These are phyloP conservation scores for Dothistroma pini DNA, from an alignment of 2,329 filamentous ascomycete species.

Conservation along the genomic window DNA sequence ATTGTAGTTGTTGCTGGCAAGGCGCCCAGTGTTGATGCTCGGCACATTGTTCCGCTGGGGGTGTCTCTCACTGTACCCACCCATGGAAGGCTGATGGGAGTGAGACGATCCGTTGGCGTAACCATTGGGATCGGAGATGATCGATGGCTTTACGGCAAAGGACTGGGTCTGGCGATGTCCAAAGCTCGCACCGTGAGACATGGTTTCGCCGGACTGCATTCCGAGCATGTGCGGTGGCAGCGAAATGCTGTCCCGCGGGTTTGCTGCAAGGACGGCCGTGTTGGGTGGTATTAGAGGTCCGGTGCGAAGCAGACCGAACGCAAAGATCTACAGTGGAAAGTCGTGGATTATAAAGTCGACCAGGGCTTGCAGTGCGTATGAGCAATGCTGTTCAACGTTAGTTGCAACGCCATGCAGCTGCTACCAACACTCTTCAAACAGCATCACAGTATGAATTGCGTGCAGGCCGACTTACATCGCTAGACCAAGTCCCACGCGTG, in stretches of 20 bases:
- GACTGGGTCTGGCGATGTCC: slow-evolving; percentile 56
- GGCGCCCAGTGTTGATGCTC: slow-evolving; percentile 78
- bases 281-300: slow-evolving; percentile 47
- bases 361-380: background rate
- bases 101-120: slow-evolving; percentile 92
- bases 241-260: slow-evolving; percentile 78
- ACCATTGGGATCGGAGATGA: slow-evolving; percentile 68
- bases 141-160: slow-evolving; percentile 71
- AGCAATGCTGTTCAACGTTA: background rate
- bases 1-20: slow-evolving; percentile 38
- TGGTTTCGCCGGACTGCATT: slow-evolving; percentile 83
- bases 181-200: slow-evolving; percentile 55
- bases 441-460: background rate
- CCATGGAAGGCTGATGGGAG: slow-evolving; percentile 68
- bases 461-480: background rate
- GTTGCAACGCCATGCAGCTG: background rate
- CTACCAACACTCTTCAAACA: background rate
- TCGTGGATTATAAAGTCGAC: slow-evolving; percentile 14
- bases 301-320: slow-evolving; percentile 23
- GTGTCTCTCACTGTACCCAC: slow-evolving; percentile 82
- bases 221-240: slow-evolving; percentile 76
- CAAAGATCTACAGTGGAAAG: slow-evolving; percentile 3
- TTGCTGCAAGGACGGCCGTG: slow-evolving; percentile 77
- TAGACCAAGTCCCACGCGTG: background rate
- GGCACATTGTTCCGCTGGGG: slow-evolving; percentile 73